Conservation (phyloP, 441 rosid genomes). For the Erodium chrysanthum region DNA sequence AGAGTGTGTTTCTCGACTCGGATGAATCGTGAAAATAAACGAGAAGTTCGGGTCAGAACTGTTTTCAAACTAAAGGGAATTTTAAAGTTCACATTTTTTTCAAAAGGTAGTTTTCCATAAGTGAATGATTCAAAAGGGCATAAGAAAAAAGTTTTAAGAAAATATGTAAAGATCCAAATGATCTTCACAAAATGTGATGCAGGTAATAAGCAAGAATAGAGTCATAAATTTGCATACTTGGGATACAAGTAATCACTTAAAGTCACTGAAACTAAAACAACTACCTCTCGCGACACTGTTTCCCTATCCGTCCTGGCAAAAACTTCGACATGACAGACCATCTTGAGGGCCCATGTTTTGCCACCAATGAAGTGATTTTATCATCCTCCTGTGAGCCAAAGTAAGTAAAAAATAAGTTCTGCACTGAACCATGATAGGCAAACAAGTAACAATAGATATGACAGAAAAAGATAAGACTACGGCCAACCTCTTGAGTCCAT, state of each 20-base stretch:
- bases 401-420: slow-evolving; percentile 13
- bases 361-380: slow-evolving; percentile 64
- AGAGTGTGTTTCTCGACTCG: too few relatives aligned
- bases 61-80: too few relatives aligned
- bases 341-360: slow-evolving; percentile 72
- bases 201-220: not conserved
- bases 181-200: not conserved
- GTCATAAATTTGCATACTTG: too few relatives aligned
- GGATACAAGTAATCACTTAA: not conserved
- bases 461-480: slow-evolving; percentile 7
- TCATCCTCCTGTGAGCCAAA: slow-evolving; percentile 68
- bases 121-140: not conserved
- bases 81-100: too few relatives aligned
- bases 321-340: slow-evolving; percentile 90
- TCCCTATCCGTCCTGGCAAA: slow-evolving; percentile 94
- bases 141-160: too few relatives aligned
- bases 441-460: slow-evolving; percentile 1
- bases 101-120: too few relatives aligned
- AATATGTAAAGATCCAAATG: too few relatives aligned
- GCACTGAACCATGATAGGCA: slow-evolving; percentile 6
- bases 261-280: not conserved
- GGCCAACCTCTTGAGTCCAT: slow-evolving; percentile 86
- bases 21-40: too few relatives aligned
- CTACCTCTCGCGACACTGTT: slow-evolving; percentile 97
- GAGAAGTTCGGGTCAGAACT: too few relatives aligned